Conservation (phyloP, 495 filamentous ascomycete species). For the Hypoxylon lienhwacheense region DNA sequence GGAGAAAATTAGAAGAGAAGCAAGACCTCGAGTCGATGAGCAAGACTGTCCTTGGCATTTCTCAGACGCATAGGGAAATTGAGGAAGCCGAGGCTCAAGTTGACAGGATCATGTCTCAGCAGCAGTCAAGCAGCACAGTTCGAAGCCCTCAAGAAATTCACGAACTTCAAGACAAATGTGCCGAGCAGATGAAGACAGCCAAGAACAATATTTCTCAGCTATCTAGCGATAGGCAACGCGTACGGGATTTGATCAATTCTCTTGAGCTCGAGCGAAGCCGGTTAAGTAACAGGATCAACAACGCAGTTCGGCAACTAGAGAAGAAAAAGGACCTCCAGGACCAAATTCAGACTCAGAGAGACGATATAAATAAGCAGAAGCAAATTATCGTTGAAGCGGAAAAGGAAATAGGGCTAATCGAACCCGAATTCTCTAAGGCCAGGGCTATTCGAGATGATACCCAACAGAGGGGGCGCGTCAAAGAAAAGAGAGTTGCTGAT, state of each 20-base stretch:
- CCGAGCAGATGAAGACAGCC: constrained; percentile 65
- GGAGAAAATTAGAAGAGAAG: constrained; percentile 63
- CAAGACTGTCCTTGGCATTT: constrained; percentile 75
- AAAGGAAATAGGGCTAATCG: constrained; percentile 66
- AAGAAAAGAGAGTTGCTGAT: constrained; percentile 72
- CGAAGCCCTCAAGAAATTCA: constrained; percentile 83
- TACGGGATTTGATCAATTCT: constrained; percentile 63
- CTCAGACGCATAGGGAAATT: constrained; percentile 70
- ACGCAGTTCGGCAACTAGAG: constrained; percentile 71
- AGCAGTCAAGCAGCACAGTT: constrained; percentile 62
- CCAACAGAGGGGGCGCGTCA: constrained; percentile 66
- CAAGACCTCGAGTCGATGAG: constrained; percentile 73
- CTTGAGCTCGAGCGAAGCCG: constrained; percentile 75
- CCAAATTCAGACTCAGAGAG: constrained; percentile 72
- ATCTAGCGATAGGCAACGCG: constrained; percentile 67
- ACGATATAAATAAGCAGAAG: constrained; percentile 66
- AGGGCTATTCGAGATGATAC: constrained; percentile 74
- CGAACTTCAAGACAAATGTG: constrained; percentile 65
- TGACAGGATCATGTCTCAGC: constrained; percentile 67
- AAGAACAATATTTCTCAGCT: constrained; percentile 66
- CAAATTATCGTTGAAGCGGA: constrained; percentile 67
- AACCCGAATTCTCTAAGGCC: constrained; percentile 72
- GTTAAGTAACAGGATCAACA: constrained; percentile 66
- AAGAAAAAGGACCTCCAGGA: constrained; percentile 67
- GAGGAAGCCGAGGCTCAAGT: constrained; percentile 68